phyloP scores from a whole-genome alignment of 345 rosid species.

The Salix viminalis region DNA sequence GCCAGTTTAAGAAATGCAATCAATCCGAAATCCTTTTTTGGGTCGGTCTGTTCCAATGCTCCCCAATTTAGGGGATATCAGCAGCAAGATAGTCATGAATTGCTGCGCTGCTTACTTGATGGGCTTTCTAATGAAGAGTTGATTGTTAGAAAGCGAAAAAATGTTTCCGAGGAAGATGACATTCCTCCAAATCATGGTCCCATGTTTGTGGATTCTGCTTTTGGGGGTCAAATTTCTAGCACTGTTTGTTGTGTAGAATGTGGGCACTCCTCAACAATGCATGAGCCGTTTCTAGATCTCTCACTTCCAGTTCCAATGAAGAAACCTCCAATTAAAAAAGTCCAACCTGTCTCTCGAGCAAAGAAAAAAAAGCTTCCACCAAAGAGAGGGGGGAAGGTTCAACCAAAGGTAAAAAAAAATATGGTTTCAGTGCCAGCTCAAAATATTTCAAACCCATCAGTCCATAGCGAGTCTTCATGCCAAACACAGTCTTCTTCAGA shows the following conservation, averaged over 20 bases:
- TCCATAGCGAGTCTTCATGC: constrained; percentile 21
- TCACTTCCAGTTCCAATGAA: constrained; percentile 87
- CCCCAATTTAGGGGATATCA: constrained; percentile 91
- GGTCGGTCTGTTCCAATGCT: constrained; percentile 62
- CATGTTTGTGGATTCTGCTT: constrained; percentile 67
- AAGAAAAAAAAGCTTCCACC: constrained; percentile 73
- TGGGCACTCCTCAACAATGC: constrained; percentile 78
- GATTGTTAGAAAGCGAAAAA: constrained; percentile 40
- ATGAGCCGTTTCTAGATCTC: constrained; percentile 90
- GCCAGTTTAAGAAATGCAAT: constrained; percentile 53
- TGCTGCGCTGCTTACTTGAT: constrained; percentile 83
- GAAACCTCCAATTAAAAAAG: constrained; percentile 59
- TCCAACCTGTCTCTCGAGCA: constrained; percentile 45
- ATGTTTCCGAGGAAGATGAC: constrained; percentile 30
- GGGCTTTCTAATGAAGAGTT: constrained; percentile 76
- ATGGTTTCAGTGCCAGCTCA: constrained; percentile 31
- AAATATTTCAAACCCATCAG: constrained; percentile 26
- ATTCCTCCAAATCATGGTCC: constrained; percentile 34
- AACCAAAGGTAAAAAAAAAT: constrained; percentile 45
- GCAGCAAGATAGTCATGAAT: constrained; percentile 96
- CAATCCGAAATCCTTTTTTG: constrained; percentile 71
- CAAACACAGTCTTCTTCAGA: constrained; percentile 23
- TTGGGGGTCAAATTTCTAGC: constrained; percentile 87
- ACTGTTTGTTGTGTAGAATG: constrained; percentile 82
- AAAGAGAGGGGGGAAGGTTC: constrained; percentile 46